Conservation (phyloP, 129 eudicot genomes). For the Calendula officinalis region DNA sequence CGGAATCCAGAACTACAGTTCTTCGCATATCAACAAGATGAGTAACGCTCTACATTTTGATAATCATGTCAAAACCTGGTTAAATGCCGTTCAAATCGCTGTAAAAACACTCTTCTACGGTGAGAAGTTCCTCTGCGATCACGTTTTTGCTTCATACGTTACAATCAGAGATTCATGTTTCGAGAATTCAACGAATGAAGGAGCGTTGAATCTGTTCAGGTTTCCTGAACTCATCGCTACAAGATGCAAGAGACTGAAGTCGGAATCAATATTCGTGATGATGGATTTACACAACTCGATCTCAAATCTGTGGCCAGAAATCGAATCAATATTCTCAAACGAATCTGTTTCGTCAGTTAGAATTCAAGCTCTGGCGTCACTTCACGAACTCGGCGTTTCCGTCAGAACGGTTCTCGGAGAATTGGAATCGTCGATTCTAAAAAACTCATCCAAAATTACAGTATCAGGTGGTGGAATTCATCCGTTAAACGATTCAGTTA, state of each 20-base stretch:
- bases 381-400: slow-evolving; percentile 40
- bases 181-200: slow-evolving; percentile 43
- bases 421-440: slow-evolving; percentile 42
- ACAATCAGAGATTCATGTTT: slow-evolving; percentile 48
- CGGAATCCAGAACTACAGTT: slow-evolving; percentile 39
- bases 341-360: slow-evolving; percentile 36
- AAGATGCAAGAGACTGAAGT: slow-evolving; percentile 38
- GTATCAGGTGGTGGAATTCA: slow-evolving; percentile 52
- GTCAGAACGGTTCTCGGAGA: slow-evolving; percentile 29
- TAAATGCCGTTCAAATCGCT: slow-evolving; percentile 32
- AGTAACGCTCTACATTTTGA: slow-evolving; percentile 40
- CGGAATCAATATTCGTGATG: slow-evolving; percentile 41
- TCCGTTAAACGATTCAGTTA: slow-evolving; percentile 33
- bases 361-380: slow-evolving; percentile 40
- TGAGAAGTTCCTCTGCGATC: slow-evolving; percentile 61
- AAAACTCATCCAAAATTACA: slow-evolving; percentile 38
- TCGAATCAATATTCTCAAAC: slow-evolving; percentile 53
- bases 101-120: slow-evolving; percentile 45
- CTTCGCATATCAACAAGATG: slow-evolving; percentile 48
- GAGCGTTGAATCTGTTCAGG: slow-evolving; percentile 45
- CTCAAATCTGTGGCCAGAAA: slow-evolving; percentile 44
- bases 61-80: slow-evolving; percentile 46
- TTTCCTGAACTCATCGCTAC: slow-evolving; percentile 50
- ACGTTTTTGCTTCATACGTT: slow-evolving; percentile 38
- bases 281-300: slow-evolving; percentile 57